Conservation (phyloP, 2,329 filamentous ascomycete species). For the Magnaporthiopsis poae region DNA sequence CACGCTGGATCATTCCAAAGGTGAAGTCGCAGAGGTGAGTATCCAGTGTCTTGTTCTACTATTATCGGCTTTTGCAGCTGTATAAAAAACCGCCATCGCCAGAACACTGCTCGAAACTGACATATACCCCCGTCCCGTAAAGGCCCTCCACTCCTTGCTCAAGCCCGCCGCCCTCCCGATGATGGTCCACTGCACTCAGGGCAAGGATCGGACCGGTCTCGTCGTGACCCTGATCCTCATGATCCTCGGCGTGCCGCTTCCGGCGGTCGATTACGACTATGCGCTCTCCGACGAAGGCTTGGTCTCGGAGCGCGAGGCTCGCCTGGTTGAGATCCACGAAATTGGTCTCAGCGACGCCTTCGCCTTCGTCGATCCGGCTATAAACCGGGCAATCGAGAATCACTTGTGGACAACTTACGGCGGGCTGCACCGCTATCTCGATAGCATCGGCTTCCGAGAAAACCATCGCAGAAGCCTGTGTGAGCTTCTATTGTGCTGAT, state of each 20-base stretch:
- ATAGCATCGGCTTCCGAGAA: conserved; percentile 47
- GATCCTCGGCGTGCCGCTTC: conserved; percentile 44
- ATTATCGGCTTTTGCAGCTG: background rate
- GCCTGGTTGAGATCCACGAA: conserved; percentile 56
- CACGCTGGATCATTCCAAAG: conserved; percentile 57
- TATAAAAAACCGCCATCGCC: background rate
- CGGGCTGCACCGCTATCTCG: conserved; percentile 56
- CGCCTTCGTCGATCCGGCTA: conserved; percentile 52
- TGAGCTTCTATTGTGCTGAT: conserved; percentile 33
- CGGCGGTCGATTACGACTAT: conserved; percentile 64
- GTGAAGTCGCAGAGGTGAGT: conserved; percentile 42
- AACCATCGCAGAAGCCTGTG: conserved; percentile 31
- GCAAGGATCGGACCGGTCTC: conserved; percentile 75
- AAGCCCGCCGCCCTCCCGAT: conserved; percentile 41
- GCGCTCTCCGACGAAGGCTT: conserved; percentile 52
- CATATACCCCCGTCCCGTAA: background rate
- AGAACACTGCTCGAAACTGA: background rate
- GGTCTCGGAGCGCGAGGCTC: conserved; percentile 48
- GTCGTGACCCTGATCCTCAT: conserved; percentile 59
- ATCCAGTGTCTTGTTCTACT: conserved; percentile 13
- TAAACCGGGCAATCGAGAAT: conserved; percentile 48
- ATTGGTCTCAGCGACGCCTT: conserved; percentile 69
- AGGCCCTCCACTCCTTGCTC: conserved; percentile 14
- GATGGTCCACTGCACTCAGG: conserved; percentile 76
- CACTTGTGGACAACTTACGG: conserved; percentile 56